These are phyloP conservation scores for Aspergillus saccharolyticus DNA, from an alignment of 495 filamentous ascomycete genomes.

Conservation along the genomic window DNA sequence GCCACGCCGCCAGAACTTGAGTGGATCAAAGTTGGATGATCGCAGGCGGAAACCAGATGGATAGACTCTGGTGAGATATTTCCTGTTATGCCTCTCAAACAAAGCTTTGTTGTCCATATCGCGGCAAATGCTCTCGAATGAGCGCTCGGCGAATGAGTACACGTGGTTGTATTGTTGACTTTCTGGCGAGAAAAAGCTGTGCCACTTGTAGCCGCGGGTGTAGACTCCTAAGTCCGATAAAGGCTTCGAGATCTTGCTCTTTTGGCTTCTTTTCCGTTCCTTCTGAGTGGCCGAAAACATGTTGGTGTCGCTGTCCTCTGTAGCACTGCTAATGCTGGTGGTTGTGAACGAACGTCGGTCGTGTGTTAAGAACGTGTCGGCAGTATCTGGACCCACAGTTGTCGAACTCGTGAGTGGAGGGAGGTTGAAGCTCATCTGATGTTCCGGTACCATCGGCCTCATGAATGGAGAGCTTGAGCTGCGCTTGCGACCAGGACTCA, in stretches of 20 bases:
- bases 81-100: conserved; percentile 85
- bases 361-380: conserved; percentile 41
- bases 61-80: conserved; percentile 89
- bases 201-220: conserved; percentile 79
- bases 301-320: conserved; percentile 57
- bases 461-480: conserved; percentile 74
- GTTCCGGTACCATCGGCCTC: conserved; percentile 53
- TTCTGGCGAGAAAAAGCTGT: conserved; percentile 65
- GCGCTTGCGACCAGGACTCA: conserved; percentile 61
- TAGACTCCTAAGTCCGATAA: conserved; percentile 88
- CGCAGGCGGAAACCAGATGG: conserved; percentile 71
- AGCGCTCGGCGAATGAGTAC: conserved; percentile 85
- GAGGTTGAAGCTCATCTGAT: conserved; percentile 43
- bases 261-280: conserved; percentile 55
- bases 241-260: conserved; percentile 78
- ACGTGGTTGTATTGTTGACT: conserved; percentile 86
- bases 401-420: conserved; percentile 56
- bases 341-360: conserved; percentile 50
- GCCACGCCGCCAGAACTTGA: conserved; percentile 87
- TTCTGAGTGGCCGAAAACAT: conserved; percentile 37
- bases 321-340: conserved; percentile 54
- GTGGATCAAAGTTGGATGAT: conserved; percentile 89
- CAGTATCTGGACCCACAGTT: conserved; percentile 41
- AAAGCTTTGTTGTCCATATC: conserved; percentile 62
- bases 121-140: conserved; percentile 72